Percentiles rank a stretch among this genome's conserved stretches.
phyloP scores from a whole-genome alignment of 177 flowering plant genomes.

The Vitis hybrid region DNA sequence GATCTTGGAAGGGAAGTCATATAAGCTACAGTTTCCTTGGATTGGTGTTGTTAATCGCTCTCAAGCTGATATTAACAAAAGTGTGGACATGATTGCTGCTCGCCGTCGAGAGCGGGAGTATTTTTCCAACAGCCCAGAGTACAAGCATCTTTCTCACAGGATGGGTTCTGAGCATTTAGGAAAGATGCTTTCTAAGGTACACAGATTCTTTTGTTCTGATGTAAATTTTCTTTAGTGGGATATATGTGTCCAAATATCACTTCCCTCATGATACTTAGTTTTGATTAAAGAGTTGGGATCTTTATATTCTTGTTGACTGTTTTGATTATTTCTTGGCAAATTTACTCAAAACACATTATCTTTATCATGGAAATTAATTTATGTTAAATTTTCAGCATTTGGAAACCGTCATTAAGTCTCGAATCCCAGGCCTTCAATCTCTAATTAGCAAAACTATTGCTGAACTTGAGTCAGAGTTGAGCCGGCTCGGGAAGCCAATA shows the following conservation, averaged over 20 bases:
- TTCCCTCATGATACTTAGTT: not conserved
- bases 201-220: not conserved
- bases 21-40: constrained; percentile 66
- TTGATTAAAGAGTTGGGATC: not conserved
- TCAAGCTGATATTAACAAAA: constrained; percentile 69
- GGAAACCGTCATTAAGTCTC: constrained; percentile 57
- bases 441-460: constrained; percentile 49
- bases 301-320: not conserved
- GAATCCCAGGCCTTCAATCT: constrained; percentile 57
- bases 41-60: constrained; percentile 78
- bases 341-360: not conserved
- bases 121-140: constrained; percentile 61
- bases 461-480: constrained; percentile 53
- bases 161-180: constrained; percentile 95
- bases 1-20: constrained; percentile 69
- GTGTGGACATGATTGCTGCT: constrained; percentile 78
- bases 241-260: not conserved
- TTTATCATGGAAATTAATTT: not conserved
- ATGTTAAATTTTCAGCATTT: constrained; percentile 40
- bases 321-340: not conserved
- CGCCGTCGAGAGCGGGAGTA: constrained; percentile 64
- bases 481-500: constrained; percentile 58
- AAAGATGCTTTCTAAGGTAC: constrained; percentile 83
- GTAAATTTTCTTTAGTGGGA: too few relatives aligned
- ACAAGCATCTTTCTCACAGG: constrained; percentile 68